Evolutionary conservation across 2,329 filamentous ascomycete species (phyloP).

Genomic region (Hirsutella thompsonii): DNA sequence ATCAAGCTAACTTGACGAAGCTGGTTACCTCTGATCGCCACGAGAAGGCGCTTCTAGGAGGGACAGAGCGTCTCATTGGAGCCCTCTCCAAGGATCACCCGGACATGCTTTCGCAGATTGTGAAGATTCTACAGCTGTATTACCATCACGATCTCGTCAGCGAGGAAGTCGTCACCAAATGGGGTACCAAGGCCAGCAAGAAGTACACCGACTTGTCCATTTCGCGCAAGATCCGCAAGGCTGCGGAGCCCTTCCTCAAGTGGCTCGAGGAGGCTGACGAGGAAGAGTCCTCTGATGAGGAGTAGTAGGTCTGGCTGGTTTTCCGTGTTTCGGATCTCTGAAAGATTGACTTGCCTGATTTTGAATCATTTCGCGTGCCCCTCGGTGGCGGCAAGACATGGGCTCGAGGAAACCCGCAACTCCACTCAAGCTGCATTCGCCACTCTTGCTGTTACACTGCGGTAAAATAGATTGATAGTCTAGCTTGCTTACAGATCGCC

Average conservation of each 20-base stretch:
- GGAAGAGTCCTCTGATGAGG: conserved; percentile 52
- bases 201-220: conserved; percentile 86
- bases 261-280: conserved; percentile 86
- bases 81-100: conserved; percentile 61
- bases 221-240: conserved; percentile 92
- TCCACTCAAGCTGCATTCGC: neutral
- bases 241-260: conserved; percentile 82
- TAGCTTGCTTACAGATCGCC: conserved; percentile 9
- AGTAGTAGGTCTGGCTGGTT: conserved; percentile 16
- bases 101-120: conserved; percentile 61
- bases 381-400: neutral
- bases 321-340: neutral
- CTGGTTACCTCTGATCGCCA: conserved; percentile 75
- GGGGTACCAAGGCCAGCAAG: conserved; percentile 94
- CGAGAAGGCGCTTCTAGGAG: conserved; percentile 89
- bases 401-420: neutral
- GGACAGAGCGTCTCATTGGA: conserved; percentile 82
- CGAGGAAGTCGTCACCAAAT: conserved; percentile 80
- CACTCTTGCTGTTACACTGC: conserved; percentile 3
- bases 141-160: conserved; percentile 83
- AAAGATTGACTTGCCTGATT: neutral
- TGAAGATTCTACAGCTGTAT: conserved; percentile 77
- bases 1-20: conserved; percentile 1
- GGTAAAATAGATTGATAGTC: conserved; percentile 5
- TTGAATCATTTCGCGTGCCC: neutral